phyloP scores from a whole-genome alignment of 176 grass and related monocot genomes.

The Cenchrus purpureus region DNA sequence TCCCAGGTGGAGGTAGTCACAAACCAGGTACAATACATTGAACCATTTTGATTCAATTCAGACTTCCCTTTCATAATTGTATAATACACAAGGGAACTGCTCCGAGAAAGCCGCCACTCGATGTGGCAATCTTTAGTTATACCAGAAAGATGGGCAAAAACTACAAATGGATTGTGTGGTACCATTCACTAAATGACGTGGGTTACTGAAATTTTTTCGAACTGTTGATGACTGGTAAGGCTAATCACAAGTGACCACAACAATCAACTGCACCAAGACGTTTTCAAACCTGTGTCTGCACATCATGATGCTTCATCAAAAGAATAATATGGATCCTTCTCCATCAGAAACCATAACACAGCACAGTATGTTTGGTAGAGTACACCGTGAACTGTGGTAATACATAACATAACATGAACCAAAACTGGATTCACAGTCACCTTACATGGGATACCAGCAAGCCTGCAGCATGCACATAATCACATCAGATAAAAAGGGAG shows the following conservation, averaged over 20 bases:
- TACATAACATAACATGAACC: not conserved
- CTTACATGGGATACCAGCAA: conserved; percentile 48
- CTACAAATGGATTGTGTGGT: not conserved
- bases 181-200: not conserved
- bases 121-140: not conserved
- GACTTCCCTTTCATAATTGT: not conserved
- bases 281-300: not conserved
- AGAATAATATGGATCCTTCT: conserved; percentile 20
- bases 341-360: conserved; percentile 12
- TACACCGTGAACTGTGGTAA: not conserved
- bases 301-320: not conserved
- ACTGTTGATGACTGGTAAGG: not conserved
- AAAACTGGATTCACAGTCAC: conserved; percentile 29
- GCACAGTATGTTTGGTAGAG: not conserved
- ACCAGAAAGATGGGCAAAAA: not conserved
- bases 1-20: conserved; percentile 5
- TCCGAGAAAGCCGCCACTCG: not conserved
- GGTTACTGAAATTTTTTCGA: not conserved
- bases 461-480: conserved; percentile 44
- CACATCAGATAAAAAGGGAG: conserved; percentile 5
- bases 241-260: conserved; percentile 15
- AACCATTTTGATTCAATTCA: conserved; percentile 19
- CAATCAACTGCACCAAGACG: conserved; percentile 13
- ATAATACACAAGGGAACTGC: conserved; percentile 15
- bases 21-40: conserved; percentile 15